A percentile compares a stretch with the other conserved stretches of the same genome.
These are phyloP conservation scores for Chlamydomonas schloesseri DNA, from an alignment of 139 green algal species.

Conservation along the genomic window DNA sequence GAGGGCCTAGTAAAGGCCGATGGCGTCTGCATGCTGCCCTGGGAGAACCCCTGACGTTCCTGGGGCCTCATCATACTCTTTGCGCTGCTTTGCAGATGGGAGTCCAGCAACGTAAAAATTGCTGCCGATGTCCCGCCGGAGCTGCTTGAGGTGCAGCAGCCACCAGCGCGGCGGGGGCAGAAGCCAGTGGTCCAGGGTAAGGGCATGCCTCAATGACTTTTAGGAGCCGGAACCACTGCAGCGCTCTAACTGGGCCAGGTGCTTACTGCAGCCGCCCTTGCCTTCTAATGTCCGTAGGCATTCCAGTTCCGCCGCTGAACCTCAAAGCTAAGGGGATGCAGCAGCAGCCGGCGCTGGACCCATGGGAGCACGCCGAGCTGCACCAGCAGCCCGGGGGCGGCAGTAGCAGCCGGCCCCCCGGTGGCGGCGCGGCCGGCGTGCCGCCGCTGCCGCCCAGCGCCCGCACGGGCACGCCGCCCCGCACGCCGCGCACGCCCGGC, in stretches of 20 bases:
- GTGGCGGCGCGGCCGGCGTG: too few species aligned
- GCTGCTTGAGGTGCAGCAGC: constrained; percentile 16
- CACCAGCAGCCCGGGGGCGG: neutral
- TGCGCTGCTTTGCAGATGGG: neutral
- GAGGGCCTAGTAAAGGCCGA: too few species aligned
- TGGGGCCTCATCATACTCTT: too few species aligned
- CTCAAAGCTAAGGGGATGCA: neutral
- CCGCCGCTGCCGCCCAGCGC: neutral
- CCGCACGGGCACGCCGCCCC: neutral
- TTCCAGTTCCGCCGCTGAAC: neutral
- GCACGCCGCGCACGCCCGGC: neutral
- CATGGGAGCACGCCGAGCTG: neutral
- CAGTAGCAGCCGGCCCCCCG: neutral
- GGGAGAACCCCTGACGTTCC: too few species aligned
- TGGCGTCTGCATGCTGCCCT: too few species aligned
- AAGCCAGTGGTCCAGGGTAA: neutral
- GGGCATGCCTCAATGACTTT: neutral
- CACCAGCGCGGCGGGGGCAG: neutral
- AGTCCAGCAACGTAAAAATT: neutral
- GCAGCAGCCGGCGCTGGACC: neutral
- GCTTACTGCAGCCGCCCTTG: neutral
- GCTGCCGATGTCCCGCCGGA: neutral
- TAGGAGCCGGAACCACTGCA: too few species aligned
- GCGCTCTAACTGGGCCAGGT: neutral
- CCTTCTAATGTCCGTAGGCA: neutral